Conservation (phyloP, 2,329 filamentous ascomycete species). For the Ilyonectria sp. region DNA sequence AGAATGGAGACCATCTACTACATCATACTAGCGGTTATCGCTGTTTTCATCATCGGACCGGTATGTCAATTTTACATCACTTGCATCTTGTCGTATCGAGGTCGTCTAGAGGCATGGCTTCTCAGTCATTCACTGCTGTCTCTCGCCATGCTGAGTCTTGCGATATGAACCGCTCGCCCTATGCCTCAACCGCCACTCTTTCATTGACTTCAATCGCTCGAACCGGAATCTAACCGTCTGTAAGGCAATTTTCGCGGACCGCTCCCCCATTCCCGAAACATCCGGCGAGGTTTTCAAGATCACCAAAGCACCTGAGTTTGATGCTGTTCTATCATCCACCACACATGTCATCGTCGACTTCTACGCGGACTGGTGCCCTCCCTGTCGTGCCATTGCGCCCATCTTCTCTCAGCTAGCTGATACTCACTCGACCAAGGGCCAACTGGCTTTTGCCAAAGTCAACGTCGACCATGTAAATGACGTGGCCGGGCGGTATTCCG, state of each 20-base stretch:
- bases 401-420: constrained; percentile 61
- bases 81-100: not conserved
- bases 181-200: not conserved
- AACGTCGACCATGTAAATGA: constrained; percentile 87
- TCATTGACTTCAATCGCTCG: not conserved
- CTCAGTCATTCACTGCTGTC: not conserved
- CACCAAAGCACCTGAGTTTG: constrained; percentile 45
- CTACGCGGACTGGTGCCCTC: constrained; percentile 91
- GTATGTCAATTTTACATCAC: constrained; percentile 22
- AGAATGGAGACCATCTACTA: constrained; percentile 42
- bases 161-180: not conserved
- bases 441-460: constrained; percentile 85
- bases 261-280: constrained; percentile 57
- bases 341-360: constrained; percentile 83
- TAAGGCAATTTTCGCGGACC: constrained; percentile 40
- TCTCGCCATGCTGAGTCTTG: not conserved
- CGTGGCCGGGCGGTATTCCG: constrained; percentile 80
- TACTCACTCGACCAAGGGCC: constrained; percentile 55
- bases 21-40: constrained; percentile 38
- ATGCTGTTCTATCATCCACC: constrained; percentile 53
- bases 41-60: constrained; percentile 33
- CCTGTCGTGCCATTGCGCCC: constrained; percentile 90
- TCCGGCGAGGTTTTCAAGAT: constrained; percentile 57
- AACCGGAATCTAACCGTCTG: constrained; percentile 13
- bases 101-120: not conserved